These are phyloP conservation scores for Stentor coeruleus DNA, from an alignment of 73 alveolate species.

Conservation along the genomic window DNA sequence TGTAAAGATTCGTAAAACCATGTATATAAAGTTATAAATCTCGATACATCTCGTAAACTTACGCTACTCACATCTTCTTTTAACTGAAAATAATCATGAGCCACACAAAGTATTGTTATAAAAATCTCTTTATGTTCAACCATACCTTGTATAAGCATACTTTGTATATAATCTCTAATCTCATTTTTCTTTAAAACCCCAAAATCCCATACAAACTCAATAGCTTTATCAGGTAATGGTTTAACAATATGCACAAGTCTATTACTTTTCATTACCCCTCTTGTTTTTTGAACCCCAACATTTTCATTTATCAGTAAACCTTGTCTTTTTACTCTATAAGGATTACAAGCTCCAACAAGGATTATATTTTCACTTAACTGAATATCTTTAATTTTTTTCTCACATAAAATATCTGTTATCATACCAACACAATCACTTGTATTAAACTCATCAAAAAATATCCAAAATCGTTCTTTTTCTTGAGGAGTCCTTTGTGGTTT, in stretches of 20 bases:
- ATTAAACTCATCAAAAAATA: constrained; percentile 28
- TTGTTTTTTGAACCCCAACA: constrained; percentile 13
- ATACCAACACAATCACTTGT: constrained; percentile 19
- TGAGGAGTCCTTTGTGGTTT: too few relatives aligned
- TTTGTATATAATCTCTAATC: neutral
- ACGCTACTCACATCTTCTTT: constrained; percentile 26
- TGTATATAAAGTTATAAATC: constrained; percentile 11
- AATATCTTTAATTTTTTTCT: neutral
- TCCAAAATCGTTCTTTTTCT: constrained; percentile 7
- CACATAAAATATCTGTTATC: constrained; percentile 14
- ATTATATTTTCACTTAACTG: neutral
- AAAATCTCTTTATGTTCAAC: neutral
- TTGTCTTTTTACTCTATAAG: constrained; percentile 4
- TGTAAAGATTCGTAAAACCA: neutral
- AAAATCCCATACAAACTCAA: constrained; percentile 29
- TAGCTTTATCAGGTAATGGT: constrained; percentile 15
- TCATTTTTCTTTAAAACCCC: neutral
- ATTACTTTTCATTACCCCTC: neutral
- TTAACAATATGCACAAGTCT: constrained; percentile 17
- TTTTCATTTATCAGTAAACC: neutral
- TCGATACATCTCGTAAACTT: constrained; percentile 23
- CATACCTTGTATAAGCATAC: neutral
- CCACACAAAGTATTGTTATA: neutral
- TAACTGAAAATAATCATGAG: constrained; percentile 13
- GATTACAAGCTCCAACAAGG: constrained; percentile 26